phyloP scores from a whole-genome alignment of 2,329 filamentous ascomycete species.

The Alternaria conjuncta region DNA sequence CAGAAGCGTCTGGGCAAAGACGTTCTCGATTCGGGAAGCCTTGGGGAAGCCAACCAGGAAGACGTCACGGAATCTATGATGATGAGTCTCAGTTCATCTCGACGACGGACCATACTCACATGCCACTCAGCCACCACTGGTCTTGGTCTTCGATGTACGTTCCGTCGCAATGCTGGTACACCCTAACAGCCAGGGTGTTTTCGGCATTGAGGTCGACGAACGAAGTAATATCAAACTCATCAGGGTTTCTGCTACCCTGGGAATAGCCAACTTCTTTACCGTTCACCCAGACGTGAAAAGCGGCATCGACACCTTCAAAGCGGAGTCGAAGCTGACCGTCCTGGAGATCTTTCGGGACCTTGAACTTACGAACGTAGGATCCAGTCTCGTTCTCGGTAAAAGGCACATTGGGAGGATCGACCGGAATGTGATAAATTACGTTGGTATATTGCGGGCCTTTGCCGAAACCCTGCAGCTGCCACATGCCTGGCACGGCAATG shows the following conservation, averaged over 20 bases:
- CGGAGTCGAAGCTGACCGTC: slow-evolving; percentile 65
- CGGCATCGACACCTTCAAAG: slow-evolving; percentile 75
- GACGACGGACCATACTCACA: slow-evolving; percentile 26
- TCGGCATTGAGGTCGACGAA: slow-evolving; percentile 54
- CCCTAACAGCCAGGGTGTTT: slow-evolving; percentile 68
- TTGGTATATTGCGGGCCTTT: slow-evolving; percentile 71
- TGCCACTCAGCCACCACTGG: slow-evolving; percentile 71
- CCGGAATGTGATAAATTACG: slow-evolving; percentile 69
- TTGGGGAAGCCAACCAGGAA: slow-evolving; percentile 64
- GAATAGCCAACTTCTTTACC: slow-evolving; percentile 69
- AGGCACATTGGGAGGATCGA: slow-evolving; percentile 68
- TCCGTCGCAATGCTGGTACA: slow-evolving; percentile 74
- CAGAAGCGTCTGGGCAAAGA: slow-evolving; percentile 62
- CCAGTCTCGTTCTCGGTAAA: slow-evolving; percentile 68
- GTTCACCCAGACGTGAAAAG: slow-evolving; percentile 74
- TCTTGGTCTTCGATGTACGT: slow-evolving; percentile 74
- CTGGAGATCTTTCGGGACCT: slow-evolving; percentile 59
- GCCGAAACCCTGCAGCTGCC: slow-evolving; percentile 74
- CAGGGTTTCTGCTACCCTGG: slow-evolving; percentile 71
- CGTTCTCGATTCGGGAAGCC: slow-evolving; percentile 61
- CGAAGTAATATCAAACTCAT: slow-evolving; percentile 71
- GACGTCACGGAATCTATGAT: slow-evolving; percentile 70
- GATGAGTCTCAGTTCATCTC: not conserved
- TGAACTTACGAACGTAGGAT: slow-evolving; percentile 64
- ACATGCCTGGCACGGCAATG: slow-evolving; percentile 69